Base-by-base conservation (phyloP, 2,329 filamentous ascomycete species). In the Thermoascus crustaceus region DNA sequence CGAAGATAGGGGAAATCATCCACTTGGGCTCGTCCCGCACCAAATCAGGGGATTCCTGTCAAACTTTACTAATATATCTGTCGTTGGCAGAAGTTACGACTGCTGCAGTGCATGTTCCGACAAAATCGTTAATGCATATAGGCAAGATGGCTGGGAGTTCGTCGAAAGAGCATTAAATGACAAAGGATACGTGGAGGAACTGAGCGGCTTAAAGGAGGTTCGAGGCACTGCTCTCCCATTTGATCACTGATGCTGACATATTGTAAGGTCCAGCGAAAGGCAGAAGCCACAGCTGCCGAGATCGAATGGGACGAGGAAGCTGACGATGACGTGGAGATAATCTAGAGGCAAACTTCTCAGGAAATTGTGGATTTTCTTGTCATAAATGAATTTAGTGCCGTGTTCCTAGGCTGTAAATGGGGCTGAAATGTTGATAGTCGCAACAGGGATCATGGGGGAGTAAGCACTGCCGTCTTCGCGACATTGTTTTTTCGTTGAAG, bases 91-190 rank as follows among this genome's bases (percentile, higher is more conserved):
- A 32, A 73, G 72, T 10, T 81, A 79, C 50, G 67, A 74, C 35
- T 75, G 68, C 55, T 81, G 77, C 48, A 76, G 74, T 26, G 77
- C 76, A 9, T 81, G 77, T 46, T 78, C 74, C 21, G 65, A 69
- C 17, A 69, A 57, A 16, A 68, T 81, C 7, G 47, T 76, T 2
- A 48, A 58, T 10, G 63, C 64, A 2, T 81, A 80, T 46, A 58
- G 64, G 37, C 51, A 59, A 7, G 66, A 74, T 33, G 72, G 70
- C 0, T 81, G 77, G 77, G 64, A 65, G 0, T 80, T 81, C 50
- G 71, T 80, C 9, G 66, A 71, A 48, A 65, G 61, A 34, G 77
- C 76, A 5, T 50, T 80, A 19, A 73, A 75, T 41, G 74, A 80
- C 55, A 67, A 63, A 43, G 76, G 74, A 2, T 80, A 72, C 60